Percentiles rank a stretch among this genome's conserved stretches.
These are phyloP conservation scores for Cystoderma amianthinum DNA, from an alignment of 768 basidiomycete genomes.

Conservation along the genomic window DNA sequence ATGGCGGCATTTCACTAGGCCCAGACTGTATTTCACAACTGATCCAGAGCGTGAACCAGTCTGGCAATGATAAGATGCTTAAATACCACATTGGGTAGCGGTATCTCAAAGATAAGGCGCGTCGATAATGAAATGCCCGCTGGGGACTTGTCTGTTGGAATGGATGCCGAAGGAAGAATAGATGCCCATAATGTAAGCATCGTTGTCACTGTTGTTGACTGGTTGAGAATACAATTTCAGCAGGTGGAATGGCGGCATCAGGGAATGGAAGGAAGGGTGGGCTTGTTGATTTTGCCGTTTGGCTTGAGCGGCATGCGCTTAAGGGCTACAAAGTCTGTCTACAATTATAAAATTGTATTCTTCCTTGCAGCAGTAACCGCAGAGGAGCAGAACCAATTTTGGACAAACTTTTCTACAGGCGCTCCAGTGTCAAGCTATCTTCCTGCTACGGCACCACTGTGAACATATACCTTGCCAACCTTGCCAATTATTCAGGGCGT, in stretches of 20 bases:
- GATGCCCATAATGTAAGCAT: constrained; percentile 81
- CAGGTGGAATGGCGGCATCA: constrained; percentile 73
- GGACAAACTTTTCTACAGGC: constrained; percentile 86
- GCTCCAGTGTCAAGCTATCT: constrained; percentile 85
- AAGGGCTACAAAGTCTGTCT: constrained; percentile 89
- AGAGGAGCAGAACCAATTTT: constrained; percentile 84
- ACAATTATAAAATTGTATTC: constrained; percentile 70
- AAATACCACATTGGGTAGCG: constrained; percentile 88
- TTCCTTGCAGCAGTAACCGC: constrained; percentile 35
- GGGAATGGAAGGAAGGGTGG: constrained; percentile 97
- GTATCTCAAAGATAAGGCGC: constrained; percentile 92
- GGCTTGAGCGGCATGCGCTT: constrained; percentile 96
- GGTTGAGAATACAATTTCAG: constrained; percentile 19
- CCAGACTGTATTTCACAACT: constrained; percentile 69
- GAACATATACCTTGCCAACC: constrained; percentile 97
- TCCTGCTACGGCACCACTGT: constrained; percentile 92
- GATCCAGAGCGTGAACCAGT: constrained; percentile 72
- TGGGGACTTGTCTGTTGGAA: constrained; percentile 88
- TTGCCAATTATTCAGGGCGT: constrained; percentile 91
- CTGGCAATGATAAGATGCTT: constrained; percentile 80
- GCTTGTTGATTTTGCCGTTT: constrained; percentile 99
- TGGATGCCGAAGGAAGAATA: constrained; percentile 74
- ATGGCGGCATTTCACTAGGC: constrained; percentile 36
- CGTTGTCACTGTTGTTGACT: constrained; percentile 67
- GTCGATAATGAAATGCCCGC: constrained; percentile 97